Evolutionary conservation across 768 basidiomycete species (phyloP), one percentile per base, ranked within the genome.

Genomic region (Hypholoma fasciculare): DNA sequence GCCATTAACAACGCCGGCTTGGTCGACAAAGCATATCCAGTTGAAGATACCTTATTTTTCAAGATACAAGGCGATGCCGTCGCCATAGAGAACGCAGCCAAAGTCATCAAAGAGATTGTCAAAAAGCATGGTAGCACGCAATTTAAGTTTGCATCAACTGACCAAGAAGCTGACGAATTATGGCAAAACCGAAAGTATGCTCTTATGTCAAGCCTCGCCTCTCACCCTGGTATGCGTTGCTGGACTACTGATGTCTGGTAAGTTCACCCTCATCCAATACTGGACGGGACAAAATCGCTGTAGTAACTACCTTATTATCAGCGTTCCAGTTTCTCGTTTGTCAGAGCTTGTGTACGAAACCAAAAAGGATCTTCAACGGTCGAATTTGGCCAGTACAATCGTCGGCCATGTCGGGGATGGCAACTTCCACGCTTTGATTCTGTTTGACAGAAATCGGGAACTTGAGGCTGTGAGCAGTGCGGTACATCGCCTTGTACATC

Each of bases 201-300:
- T 4, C 71, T 95, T 39, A 88, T 82, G 76, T 87, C 86, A 23
- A 87, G 86, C 20, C 63, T 94, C 60, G 84, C 83, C 3, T 76
- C 85, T 3, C 68, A 83, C 52, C 88, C 89, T 13, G 90, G 84
- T 9, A 73, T 76, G 16, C 83, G 82, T 42, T 85, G 84, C 59
- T 95, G 92, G 93, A 89, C 87, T 20, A 96, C 94, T 0, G 94
- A 95, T 71, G 94, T 95, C 27, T 96, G 94, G 92, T 92, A 71
- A 57, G 76, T 70, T 11, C 20, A n/a, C 23, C 23, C 26, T 14
- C 13, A 49, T 39, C 47, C 5, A 34, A 34, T 34, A 1, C 30
- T 34, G 30, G 27, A 30, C 4, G 27, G 26, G 6, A 50, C 36
- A 2, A 39, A 42, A 20, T 11, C 16, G 14, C 13, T 52, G 50